phyloP scores from a whole-genome alignment of 1,284 basidiomycete genomes.

The Mycosarcoma mackinlayi region DNA sequence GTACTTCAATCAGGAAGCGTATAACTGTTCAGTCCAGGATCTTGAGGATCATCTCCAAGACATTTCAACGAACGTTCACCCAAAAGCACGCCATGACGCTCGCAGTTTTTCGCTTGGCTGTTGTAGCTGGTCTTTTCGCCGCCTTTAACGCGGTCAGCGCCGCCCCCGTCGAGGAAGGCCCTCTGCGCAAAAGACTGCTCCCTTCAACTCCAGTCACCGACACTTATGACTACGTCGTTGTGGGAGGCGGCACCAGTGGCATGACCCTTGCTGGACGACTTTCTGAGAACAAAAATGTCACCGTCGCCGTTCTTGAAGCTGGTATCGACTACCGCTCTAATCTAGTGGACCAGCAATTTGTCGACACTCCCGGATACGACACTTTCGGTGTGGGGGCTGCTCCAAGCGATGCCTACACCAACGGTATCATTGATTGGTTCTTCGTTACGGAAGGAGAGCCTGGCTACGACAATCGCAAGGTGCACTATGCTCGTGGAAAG shows the following conservation, averaged over 20 bases:
- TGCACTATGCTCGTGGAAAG: conserved; percentile 55
- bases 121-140: conserved; percentile 17
- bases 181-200: conserved; percentile 5
- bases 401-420: conserved; percentile 12
- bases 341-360: conserved; percentile 39
- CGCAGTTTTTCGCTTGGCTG: conserved; percentile 14
- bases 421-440: conserved; percentile 47
- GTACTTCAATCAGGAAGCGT: too few relatives aligned
- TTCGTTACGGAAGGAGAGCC: conserved; percentile 42
- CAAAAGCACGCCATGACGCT: conserved; percentile 8
- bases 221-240: conserved; percentile 54
- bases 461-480: conserved; percentile 43
- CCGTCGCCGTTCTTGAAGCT: conserved; percentile 58
- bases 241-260: conserved; percentile 54
- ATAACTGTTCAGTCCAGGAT: too few relatives aligned
- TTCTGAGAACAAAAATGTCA: conserved; percentile 42
- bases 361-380: conserved; percentile 47
- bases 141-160: conserved; percentile 13
- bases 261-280: conserved; percentile 56
- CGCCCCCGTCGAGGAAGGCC: conserved; percentile 2
- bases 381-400: conserved; percentile 35
- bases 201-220: conserved; percentile 3
- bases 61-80: too few relatives aligned
- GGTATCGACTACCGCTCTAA: conserved; percentile 47
- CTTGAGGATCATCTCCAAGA: too few relatives aligned